phyloP scores from a whole-genome alignment of 495 filamentous ascomycete genomes.

The Xylaria venustula region DNA sequence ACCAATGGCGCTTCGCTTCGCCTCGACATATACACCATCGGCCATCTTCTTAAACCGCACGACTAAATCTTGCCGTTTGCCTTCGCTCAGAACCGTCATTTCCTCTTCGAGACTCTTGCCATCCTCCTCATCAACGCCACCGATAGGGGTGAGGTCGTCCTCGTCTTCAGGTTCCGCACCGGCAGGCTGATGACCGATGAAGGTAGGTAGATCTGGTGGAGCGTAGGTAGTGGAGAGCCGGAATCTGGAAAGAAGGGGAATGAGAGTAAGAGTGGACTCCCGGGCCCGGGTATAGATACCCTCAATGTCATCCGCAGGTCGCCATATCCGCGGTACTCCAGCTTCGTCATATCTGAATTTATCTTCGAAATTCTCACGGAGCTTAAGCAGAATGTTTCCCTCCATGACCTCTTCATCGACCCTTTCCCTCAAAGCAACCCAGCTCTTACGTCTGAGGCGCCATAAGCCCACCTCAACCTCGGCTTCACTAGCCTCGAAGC shows the following conservation, averaged over 20 bases:
- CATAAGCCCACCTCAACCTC: conserved; percentile 93
- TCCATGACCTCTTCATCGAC: conserved; percentile 98
- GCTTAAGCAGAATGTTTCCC: conserved; percentile 90
- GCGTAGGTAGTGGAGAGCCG: conserved; percentile 64
- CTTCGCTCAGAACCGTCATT: conserved; percentile 87
- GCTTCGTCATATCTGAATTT: conserved; percentile 97
- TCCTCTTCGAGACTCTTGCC: conserved; percentile 92
- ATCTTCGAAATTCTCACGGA: conserved; percentile 98
- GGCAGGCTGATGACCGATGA: conserved; percentile 77
- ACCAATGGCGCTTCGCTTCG: conserved; percentile 93
- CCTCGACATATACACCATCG: conserved; percentile 95
- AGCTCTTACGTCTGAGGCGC: conserved; percentile 87
- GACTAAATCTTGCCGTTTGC: conserved; percentile 82
- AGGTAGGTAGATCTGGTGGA: conserved; percentile 76
- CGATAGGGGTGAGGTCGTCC: conserved; percentile 82
- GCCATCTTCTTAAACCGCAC: conserved; percentile 97
- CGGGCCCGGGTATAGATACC: conserved; percentile 86
- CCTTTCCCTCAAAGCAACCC: conserved; percentile 83
- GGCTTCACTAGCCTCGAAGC: conserved; percentile 87
- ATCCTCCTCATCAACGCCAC: conserved; percentile 88
- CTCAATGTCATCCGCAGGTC: conserved; percentile 95
- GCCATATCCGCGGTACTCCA: conserved; percentile 95
- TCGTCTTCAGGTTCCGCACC: conserved; percentile 79
- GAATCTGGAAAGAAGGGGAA: conserved; percentile 87
- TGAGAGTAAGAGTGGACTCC: conserved; percentile 84